These are phyloP conservation scores for Cutaneotrichosporon dermatis DNA, from an alignment of 1,284 basidiomycete genomes.

Conservation along the genomic window DNA sequence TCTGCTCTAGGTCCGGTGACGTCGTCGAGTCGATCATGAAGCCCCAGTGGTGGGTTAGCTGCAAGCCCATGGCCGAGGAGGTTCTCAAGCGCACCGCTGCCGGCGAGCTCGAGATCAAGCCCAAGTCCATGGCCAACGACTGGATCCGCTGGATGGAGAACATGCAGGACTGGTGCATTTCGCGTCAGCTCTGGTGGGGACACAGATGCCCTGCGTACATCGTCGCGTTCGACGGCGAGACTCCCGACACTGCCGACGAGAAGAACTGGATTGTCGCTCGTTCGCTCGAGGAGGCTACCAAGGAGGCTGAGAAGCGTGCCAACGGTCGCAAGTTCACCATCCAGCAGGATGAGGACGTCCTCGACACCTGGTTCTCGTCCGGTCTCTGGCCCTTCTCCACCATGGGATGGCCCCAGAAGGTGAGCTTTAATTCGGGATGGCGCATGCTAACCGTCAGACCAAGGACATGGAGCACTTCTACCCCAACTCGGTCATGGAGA, in stretches of 20 bases:
- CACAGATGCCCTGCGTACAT: slow-evolving; percentile 96
- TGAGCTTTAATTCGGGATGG: slow-evolving; percentile 53
- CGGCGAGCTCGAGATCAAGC: slow-evolving; percentile 78
- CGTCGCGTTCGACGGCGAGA: slow-evolving; percentile 74
- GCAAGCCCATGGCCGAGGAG: slow-evolving; percentile 85
- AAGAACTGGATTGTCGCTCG: slow-evolving; percentile 90
- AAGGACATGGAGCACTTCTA: slow-evolving; percentile 75
- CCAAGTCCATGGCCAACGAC: slow-evolving; percentile 82
- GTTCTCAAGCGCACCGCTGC: slow-evolving; percentile 83
- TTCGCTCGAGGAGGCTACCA: slow-evolving; percentile 70
- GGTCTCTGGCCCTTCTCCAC: slow-evolving; percentile 98
- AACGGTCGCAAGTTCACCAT: slow-evolving; percentile 68
- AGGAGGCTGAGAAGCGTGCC: slow-evolving; percentile 70
- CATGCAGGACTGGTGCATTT: slow-evolving; percentile 99
- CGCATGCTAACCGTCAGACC: slow-evolving; percentile 87
- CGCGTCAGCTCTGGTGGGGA: slow-evolving; percentile 99
- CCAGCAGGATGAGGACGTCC: slow-evolving; percentile 93
- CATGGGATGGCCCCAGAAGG: slow-evolving; percentile 93
- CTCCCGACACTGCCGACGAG: slow-evolving; percentile 65
- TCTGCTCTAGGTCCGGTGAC: slow-evolving; percentile 91
- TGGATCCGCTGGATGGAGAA: slow-evolving; percentile 97
- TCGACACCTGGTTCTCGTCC: slow-evolving; percentile 99
- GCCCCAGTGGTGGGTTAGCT: slow-evolving; percentile 99
- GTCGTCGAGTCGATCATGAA: slow-evolving; percentile 94
- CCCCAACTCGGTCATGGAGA: slow-evolving; percentile 85